Base-by-base conservation (phyloP, 129 eudicot genomes). In the Deinandra increscens region DNA sequence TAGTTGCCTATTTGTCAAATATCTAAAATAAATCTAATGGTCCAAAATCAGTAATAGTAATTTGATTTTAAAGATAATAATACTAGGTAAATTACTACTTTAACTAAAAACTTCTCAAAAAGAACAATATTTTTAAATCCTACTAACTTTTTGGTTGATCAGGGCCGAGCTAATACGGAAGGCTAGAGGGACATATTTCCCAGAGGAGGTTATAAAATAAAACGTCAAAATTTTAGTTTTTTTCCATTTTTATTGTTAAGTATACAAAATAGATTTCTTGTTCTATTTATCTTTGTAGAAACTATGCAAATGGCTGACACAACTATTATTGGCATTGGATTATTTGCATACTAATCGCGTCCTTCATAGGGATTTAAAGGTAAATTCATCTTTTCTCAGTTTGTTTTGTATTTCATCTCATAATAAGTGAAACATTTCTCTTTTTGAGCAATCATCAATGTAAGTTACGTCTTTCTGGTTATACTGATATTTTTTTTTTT, bases 361-460 rank as follows among this genome's bases (percentile, higher is more conserved):
- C 70, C 90, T 89, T 66, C 99, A 93, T 49, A 85, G 97, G 73
- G 97, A 93, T 84, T 88, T 93, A 29, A 93, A 93, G 93, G 99
- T 93, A 68, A 53, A 53, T 12, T 56, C 9, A 13, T 12, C 63
- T 56, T 56, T 10, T 56, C 50, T 39, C 55, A 14, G 10, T 13
- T 44, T 5, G 48, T 36, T 62, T 36, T 9, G 13, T 70, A 58
- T 56, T 56, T 9, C 55, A 36, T 56, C 41, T 34, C 61, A 23
- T 23, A 44, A 49, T 49, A 49, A 5, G 17, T 34, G 62, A 17
- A 36, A 68, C 33, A 33, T 48, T 34, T 17, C 46, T 37, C 55
- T 41, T 55, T 41, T 8, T 55, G 19, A 22, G 19, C 4, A 70
- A 56, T 0, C 15, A 58, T 11, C 63, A 36, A 31, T 9, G 63